Evolutionary conservation across 768 basidiomycete genomes (phyloP), one percentile per base, ranked within the genome.

Genomic region (Podaxis sp.): DNA sequence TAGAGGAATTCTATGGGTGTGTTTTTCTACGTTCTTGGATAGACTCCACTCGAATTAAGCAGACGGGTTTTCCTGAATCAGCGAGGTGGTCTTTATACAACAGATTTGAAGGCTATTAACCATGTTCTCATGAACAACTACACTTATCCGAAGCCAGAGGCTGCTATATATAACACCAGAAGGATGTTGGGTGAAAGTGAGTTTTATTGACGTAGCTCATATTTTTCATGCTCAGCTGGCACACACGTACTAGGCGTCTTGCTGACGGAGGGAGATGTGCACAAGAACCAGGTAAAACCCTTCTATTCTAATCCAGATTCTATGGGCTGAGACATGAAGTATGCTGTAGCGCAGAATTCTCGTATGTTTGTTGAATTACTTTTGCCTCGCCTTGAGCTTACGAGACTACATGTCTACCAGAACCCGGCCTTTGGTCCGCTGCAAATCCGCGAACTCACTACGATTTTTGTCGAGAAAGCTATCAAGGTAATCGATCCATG

Each of bases 371-470:
- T 20, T 17, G 7, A 3, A 10, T 36, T 15, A 17, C 22, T 36
- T 49, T 10, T 2, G 4, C 0, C 40, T n/a, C 4, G 22, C 11
- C n/a, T 22, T n/a, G 53, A 8, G 33, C 30, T 37, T 10, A 20
- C 10, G 22, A 53, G 4, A n/a, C 6, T 17, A n/a, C 26, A 26
- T 48, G 17, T 41, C 24, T 17, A 33, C 7, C 40, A 82, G 87
- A 89, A 88, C 65, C 87, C 87, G 3, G 86, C 86, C 0, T 89
- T 89, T 64, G 85, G 87, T 1, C 77, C 81, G 0, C 74, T 78
- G 3, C 85, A 87, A 65, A 79, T 88, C 28, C 78, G 86, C 1
- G 84, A 81, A 50, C 69, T 88, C 2, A 85, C 84, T 0, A 74
- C 74, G 12, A 80, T 83, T 6, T 87, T 88, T 64, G 57, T 85